These are phyloP conservation scores for Metarhizium robertsii DNA, from an alignment of 2,329 filamentous ascomycete genomes.

Conservation along the genomic window DNA sequence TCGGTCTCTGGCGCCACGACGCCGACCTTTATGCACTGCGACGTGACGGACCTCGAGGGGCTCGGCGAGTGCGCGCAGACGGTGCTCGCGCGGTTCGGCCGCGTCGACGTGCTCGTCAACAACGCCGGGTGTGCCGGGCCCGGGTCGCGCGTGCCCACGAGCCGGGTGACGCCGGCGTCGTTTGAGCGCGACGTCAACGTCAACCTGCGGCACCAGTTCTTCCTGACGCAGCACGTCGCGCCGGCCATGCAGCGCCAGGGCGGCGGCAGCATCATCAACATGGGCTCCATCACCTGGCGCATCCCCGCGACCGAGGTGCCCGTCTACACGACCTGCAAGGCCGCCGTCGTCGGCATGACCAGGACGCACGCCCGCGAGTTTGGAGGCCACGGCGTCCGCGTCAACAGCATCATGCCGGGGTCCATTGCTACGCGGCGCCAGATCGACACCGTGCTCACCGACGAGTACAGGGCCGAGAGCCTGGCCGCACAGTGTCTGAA, in stretches of 20 bases:
- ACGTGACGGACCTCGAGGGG: conserved; percentile 26
- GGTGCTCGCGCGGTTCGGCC: conserved; percentile 17
- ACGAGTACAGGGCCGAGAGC: conserved; percentile 28
- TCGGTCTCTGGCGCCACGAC: conserved; percentile 6
- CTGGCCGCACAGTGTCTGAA: conserved; percentile 32
- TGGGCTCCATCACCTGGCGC: conserved; percentile 41
- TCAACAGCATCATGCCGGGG: conserved; percentile 42
- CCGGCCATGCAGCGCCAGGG: conserved; percentile 42
- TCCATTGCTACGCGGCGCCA: conserved; percentile 36
- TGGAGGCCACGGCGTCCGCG: conserved; percentile 33
- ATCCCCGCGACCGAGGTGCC: conserved; percentile 33
- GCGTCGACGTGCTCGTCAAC: conserved; percentile 72
- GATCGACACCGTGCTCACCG: conserved; percentile 32
- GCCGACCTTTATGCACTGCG: conserved; percentile 32
- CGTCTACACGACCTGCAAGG: conserved; percentile 43
- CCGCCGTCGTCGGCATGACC: conserved; percentile 45
- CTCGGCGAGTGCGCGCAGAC: conserved; percentile 23
- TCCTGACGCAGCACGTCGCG: conserved; percentile 62
- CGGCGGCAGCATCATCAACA: conserved; percentile 43
- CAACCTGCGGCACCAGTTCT: conserved; percentile 40
- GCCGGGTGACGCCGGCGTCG: conserved; percentile 27
- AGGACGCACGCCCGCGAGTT: conserved; percentile 46
- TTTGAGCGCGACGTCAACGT: conserved; percentile 34
- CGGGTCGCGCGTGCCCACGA: conserved; percentile 17
- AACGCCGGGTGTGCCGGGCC: conserved; percentile 52